phyloP scores from a whole-genome alignment of 129 eudicot species.

The Heracleum sosnowskyi region DNA sequence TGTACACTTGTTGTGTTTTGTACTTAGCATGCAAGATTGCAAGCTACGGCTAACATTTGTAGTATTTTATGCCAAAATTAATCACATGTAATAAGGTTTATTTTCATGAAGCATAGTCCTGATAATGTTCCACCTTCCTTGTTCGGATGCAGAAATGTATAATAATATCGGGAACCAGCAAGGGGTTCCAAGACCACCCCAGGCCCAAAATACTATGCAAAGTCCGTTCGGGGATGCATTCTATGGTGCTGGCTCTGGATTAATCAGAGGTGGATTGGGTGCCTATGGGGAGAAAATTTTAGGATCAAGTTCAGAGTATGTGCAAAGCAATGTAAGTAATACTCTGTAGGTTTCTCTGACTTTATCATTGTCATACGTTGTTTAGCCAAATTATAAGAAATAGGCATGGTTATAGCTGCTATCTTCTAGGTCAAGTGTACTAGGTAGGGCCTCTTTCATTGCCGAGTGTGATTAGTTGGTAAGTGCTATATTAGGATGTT shows the following conservation, averaged over 20 bases:
- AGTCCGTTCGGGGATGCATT: slow-evolving; percentile 38
- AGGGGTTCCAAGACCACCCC: slow-evolving; percentile 22
- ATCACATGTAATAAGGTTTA: background rate
- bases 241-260: slow-evolving; percentile 30
- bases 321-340: slow-evolving; percentile 35
- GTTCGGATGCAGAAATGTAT: slow-evolving; percentile 28
- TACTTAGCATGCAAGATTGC: background rate
- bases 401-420: background rate
- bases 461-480: background rate
- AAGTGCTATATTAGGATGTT: background rate
- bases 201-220: slow-evolving; percentile 11
- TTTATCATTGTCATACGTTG: background rate
- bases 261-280: slow-evolving; percentile 27
- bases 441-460: background rate
- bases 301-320: slow-evolving; percentile 32
- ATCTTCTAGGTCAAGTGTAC: background rate
- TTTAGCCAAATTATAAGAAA: background rate
- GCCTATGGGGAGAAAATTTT: slow-evolving; percentile 34
- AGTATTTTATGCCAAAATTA: background rate
- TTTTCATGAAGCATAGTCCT: background rate
- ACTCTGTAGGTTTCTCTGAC: background rate
- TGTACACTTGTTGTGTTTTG: background rate
- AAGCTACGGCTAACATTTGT: too few relatives aligned
- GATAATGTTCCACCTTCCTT: background rate
- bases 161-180: slow-evolving; percentile 36